Conservation (phyloP, 768 basidiomycete species). For the Serendipita sp. region DNA sequence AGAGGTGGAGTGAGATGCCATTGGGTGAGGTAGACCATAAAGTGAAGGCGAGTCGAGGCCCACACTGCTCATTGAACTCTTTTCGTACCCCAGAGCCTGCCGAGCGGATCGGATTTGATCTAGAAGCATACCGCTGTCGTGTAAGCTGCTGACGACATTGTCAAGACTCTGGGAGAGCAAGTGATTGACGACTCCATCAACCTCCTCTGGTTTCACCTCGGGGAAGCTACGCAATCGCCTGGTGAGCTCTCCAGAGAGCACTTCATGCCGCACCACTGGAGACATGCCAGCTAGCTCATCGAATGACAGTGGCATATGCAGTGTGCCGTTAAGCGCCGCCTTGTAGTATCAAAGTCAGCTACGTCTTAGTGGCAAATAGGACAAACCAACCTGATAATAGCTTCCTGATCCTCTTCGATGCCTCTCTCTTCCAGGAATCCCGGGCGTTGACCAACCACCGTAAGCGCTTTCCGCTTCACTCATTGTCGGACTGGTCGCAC, state of each 20-base stretch:
- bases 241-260: slow-evolving; percentile 67
- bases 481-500: slow-evolving; percentile 69
- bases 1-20: slow-evolving; percentile 21
- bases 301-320: slow-evolving; percentile 74
- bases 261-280: slow-evolving; percentile 75
- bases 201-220: slow-evolving; percentile 34
- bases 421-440: slow-evolving; percentile 44
- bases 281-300: slow-evolving; percentile 70
- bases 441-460: slow-evolving; percentile 59
- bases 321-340: slow-evolving; percentile 68
- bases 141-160: slow-evolving; percentile 62
- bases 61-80: slow-evolving; percentile 17
- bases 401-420: slow-evolving; percentile 69
- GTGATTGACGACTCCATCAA: slow-evolving; percentile 54
- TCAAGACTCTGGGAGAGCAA: slow-evolving; percentile 55
- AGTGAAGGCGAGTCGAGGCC: neutral
- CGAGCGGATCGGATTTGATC: slow-evolving; percentile 39
- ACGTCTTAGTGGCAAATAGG: slow-evolving; percentile 2
- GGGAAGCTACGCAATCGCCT: slow-evolving; percentile 36
- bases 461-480: slow-evolving; percentile 46
- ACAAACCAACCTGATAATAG: slow-evolving; percentile 51
- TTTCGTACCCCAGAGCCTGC: slow-evolving; percentile 15
- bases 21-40: neutral
- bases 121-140: slow-evolving; percentile 48
- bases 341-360: slow-evolving; percentile 17